A percentile compares a stretch with the other conserved stretches of the same genome.
These are phyloP conservation scores for Piper longum DNA, from an alignment of 164 flowering plant genomes.

Conservation along the genomic window DNA sequence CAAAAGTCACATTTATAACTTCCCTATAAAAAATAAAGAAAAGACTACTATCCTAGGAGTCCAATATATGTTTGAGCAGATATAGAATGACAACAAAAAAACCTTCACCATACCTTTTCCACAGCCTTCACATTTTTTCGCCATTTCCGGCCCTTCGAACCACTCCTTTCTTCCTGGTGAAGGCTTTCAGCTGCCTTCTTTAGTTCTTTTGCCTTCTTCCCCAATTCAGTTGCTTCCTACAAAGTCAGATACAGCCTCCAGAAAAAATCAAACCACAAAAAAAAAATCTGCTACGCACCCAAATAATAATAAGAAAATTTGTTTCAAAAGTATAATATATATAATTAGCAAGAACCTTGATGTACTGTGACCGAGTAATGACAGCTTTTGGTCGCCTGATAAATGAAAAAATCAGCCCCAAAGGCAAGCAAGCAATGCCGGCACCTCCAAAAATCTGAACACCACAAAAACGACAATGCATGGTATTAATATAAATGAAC, in stretches of 20 bases:
- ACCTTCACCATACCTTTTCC: constrained; percentile 48
- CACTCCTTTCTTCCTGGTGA: constrained; percentile 92
- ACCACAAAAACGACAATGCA: background rate
- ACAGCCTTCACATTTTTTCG: constrained; percentile 92
- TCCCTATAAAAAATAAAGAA: too few relatives aligned
- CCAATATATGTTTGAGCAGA: too few relatives aligned
- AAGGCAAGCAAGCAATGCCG: constrained; percentile 82
- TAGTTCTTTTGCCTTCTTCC: constrained; percentile 84
- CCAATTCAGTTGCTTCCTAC: constrained; percentile 95
- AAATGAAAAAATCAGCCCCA: constrained; percentile 82
- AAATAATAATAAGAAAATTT: too few relatives aligned
- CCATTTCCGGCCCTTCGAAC: constrained; percentile 92
- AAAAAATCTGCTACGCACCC: background rate
- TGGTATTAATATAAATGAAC: background rate
- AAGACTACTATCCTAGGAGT: too few relatives aligned
- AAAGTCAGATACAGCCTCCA: background rate
- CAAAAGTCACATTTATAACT: too few relatives aligned
- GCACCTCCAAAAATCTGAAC: constrained; percentile 94
- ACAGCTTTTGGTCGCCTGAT: constrained; percentile 94
- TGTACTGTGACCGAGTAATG: constrained; percentile 93
- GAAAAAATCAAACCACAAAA: background rate
- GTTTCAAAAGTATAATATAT: too few relatives aligned
- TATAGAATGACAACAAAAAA: background rate
- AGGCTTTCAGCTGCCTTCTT: constrained; percentile 92
- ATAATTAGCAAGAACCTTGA: constrained; percentile 44